phyloP scores from a whole-genome alignment of 2,329 filamentous ascomycete genomes.

The Aspergillus pseudotamarii region DNA sequence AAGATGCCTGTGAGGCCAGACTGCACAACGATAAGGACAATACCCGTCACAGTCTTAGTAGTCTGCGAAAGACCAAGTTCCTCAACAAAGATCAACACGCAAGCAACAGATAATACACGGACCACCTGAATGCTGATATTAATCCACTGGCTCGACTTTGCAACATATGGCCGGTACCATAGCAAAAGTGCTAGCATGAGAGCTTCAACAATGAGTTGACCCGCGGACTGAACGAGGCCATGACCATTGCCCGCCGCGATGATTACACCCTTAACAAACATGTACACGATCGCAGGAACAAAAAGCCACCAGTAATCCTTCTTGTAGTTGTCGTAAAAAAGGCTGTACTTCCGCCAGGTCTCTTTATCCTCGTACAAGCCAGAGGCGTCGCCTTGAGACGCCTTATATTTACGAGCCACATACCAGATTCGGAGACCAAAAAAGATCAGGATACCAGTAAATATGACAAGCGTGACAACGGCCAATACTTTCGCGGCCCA shows the following conservation, averaged over 20 bases:
- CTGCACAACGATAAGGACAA: slow-evolving; percentile 93
- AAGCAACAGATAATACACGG: slow-evolving; percentile 82
- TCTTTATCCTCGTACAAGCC: slow-evolving; percentile 85
- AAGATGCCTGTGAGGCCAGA: slow-evolving; percentile 78
- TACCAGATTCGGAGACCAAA: slow-evolving; percentile 83
- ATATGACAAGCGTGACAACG: slow-evolving; percentile 75
- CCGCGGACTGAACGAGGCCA: slow-evolving; percentile 77
- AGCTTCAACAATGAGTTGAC: slow-evolving; percentile 78
- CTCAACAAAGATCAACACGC: slow-evolving; percentile 91
- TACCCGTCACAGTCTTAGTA: slow-evolving; percentile 89
- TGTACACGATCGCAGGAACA: slow-evolving; percentile 83
- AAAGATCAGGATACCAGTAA: slow-evolving; percentile 78
- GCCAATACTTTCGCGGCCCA: slow-evolving; percentile 89
- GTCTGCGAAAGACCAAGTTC: slow-evolving; percentile 87
- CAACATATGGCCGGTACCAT: slow-evolving; percentile 84
- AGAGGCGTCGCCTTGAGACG: slow-evolving; percentile 70
- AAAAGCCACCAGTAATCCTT: slow-evolving; percentile 98
- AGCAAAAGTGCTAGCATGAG: slow-evolving; percentile 77
- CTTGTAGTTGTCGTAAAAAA: slow-evolving; percentile 97
- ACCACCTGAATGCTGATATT: slow-evolving; percentile 91
- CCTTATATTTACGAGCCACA: slow-evolving; percentile 73
- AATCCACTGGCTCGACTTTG: slow-evolving; percentile 86
- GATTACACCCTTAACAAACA: slow-evolving; percentile 84
- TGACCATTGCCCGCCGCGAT: slow-evolving; percentile 85
- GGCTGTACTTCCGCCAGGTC: slow-evolving; percentile 90